Base-by-base conservation (phyloP, 345 rosid species). In the Citrus glauca region DNA sequence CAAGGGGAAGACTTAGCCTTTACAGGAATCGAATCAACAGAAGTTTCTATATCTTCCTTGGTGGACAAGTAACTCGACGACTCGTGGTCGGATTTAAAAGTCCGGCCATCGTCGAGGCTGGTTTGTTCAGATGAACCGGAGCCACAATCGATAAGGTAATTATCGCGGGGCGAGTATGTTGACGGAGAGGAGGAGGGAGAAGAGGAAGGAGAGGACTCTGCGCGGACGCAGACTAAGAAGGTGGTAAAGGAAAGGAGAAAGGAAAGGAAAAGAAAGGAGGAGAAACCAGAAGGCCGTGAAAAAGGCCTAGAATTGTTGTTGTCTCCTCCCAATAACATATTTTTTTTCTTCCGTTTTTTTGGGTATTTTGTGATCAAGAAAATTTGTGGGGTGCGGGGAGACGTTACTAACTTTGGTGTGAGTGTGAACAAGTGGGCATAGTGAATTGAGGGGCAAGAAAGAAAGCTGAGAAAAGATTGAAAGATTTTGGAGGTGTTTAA, bases 131-230 rank as follows among this genome's bases (percentile, higher is more conserved):
- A 45, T 45, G 50, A 72, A 22, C 92, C 69, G 4, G 99, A 92
- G 13, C 98, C 99, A 24, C 98, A 95, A 80, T 91, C 84, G 28
- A 95, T 74, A 19, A 90, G 92, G 83, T 91, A 93, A 50, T 81
- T 82, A 73, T 95, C 97, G 2, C 85, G 65, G n/a, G 97, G 98
- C 0, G 74, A 17, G 14, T 24, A 90, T 45, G 17, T 13, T 2
- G 83, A 4, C 2, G 81, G 37, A 45, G 78, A 24, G 32, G 84
- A 55, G 24, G 76, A 25, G 38, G 84, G 16, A 22, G 76, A 72
- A 16, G 69, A 7, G 0, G 67, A 4, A 14, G 74, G 73, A 20
- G 84, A 19, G 45, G 88, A 76, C 16, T 45, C 50, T 45, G 50
- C 16, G 24, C 16, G 33, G n/a, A 59, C 38, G 4, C 62, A 50